Percentiles rank a stretch among this genome's conserved stretches.
These are phyloP conservation scores for Ascosphaera pollenicola DNA, from an alignment of 2,329 filamentous ascomycete genomes.

Conservation along the genomic window DNA sequence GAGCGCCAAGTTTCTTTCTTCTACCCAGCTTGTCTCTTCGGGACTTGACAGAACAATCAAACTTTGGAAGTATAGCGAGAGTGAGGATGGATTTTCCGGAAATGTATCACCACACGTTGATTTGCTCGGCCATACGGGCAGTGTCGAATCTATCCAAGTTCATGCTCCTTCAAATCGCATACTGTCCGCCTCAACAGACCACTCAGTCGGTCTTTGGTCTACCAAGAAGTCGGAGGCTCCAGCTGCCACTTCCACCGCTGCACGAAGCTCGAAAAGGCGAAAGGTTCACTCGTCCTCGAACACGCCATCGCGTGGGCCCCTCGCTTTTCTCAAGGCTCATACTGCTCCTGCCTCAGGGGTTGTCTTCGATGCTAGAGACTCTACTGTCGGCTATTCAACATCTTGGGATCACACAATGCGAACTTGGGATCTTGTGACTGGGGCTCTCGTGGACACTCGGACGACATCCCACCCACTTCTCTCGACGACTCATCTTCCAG, in stretches of 20 bases:
- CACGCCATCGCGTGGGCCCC: conserved; percentile 50
- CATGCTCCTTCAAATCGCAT: conserved; percentile 54
- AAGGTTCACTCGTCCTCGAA: conserved; percentile 42
- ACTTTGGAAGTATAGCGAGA: conserved; percentile 70
- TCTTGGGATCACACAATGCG: conserved; percentile 80
- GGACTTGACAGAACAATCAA: conserved; percentile 69
- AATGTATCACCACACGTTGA: conserved; percentile 53
- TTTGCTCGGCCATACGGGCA: conserved; percentile 59
- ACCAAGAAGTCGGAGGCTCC: conserved; percentile 56
- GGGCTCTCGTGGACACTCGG: conserved; percentile 54
- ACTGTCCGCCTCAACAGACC: conserved; percentile 67
- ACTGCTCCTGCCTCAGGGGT: conserved; percentile 53
- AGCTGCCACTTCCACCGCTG: conserved; percentile 42
- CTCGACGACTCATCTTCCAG: conserved; percentile 51
- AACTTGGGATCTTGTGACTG: conserved; percentile 77
- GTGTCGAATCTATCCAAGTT: conserved; percentile 52
- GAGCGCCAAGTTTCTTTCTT: conserved; percentile 61
- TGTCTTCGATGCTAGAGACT: conserved; percentile 65
- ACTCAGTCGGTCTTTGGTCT: conserved; percentile 73
- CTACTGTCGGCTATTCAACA: conserved; percentile 74
- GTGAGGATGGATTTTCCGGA: conserved; percentile 35
- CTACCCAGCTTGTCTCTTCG: conserved; percentile 57
- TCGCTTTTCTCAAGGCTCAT: conserved; percentile 52
- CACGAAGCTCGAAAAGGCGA: conserved; percentile 48
- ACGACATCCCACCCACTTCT: conserved; percentile 68